Evolutionary conservation across 2,329 filamentous ascomycete species (phyloP).

Genomic region (Sphaerulina vaccinii): DNA sequence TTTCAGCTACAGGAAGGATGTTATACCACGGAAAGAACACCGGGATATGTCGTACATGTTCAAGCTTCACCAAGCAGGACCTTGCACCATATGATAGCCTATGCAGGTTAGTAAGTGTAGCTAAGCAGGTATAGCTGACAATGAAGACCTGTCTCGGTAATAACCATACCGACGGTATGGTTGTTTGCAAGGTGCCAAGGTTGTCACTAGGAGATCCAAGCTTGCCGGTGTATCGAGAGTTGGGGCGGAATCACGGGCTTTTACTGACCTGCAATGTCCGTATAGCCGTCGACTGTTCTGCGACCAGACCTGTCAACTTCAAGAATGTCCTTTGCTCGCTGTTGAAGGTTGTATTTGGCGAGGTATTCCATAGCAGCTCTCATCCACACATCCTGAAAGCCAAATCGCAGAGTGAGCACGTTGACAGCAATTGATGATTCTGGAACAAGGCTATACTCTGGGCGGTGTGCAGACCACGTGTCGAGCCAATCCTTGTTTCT

Average conservation of each 20-base stretch:
- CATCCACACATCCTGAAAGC: conserved; percentile 15
- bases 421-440: background rate
- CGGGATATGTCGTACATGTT: no score
- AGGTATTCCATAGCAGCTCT: conserved; percentile 2
- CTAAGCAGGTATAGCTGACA: no score
- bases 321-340: background rate
- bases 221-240: no score
- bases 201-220: no score
- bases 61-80: background rate
- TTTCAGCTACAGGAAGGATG: no score
- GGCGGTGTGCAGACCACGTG: background rate
- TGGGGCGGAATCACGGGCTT: no score
- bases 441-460: background rate
- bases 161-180: no score
- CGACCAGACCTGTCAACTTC: background rate
- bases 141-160: no score
- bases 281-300: conserved; percentile 9
- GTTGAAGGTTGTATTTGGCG: background rate
- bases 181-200: no score
- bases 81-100: conserved; percentile 16
- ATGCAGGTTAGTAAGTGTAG: no score
- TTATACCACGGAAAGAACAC: no score
- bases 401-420: background rate
- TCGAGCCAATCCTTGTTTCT: conserved; percentile 1
- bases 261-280: conserved; percentile 17